Base-by-base conservation (phyloP, 352 stramenopile genomes). In the Phytopythium sindhum region DNA sequence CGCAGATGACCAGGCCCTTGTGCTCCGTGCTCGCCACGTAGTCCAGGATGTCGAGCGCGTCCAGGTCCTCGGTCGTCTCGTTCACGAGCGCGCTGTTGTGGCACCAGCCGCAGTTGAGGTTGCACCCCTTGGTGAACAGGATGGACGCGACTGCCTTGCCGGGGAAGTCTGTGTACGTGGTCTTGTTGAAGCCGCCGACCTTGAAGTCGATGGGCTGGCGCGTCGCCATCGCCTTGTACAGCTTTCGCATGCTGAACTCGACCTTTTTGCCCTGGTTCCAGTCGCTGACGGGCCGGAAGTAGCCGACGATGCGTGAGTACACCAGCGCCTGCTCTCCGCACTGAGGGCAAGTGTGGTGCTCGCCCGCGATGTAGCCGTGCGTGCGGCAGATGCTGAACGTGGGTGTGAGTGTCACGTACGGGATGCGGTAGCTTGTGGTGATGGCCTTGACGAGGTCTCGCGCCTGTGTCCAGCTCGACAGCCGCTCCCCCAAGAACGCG, bases 191-290 rank as follows among this genome's bases (percentile, higher is more conserved):
- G 39, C 67, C 67, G 6, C 67, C 67, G 17, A 74, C 67, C 60
- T 70, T 64, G 42, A 74, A 74, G 31, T 74, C 67, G 8, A 70
- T 74, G 29, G 67, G 59, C 50, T 70, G 63, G 55, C 67, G 37
- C 37, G 37, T 68, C 48, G 70, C 56, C 33, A 74, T 74, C 35
- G 64, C 55, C 28, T 64, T 65, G 67, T 74, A 74, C 41, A 74
- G 69, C 42, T 74, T 70, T 26, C 67, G 67, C 67, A 70, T 67
- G 60, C 67, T 74, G 55, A 74, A 74, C 56, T 74, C 67, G 60
- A 68, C 67, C 56, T 70, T 74, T 55, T 74, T 70, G 37, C 67
- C 67, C 26, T 63, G 54, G 29, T 74, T 74, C 67, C 67, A 74
- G 47, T 74, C 64, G 21, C 63, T 68, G 47, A 74, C 67, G 15